Conservation (phyloP, 805 yeast species). For the Sugiyamaella smithiae region DNA sequence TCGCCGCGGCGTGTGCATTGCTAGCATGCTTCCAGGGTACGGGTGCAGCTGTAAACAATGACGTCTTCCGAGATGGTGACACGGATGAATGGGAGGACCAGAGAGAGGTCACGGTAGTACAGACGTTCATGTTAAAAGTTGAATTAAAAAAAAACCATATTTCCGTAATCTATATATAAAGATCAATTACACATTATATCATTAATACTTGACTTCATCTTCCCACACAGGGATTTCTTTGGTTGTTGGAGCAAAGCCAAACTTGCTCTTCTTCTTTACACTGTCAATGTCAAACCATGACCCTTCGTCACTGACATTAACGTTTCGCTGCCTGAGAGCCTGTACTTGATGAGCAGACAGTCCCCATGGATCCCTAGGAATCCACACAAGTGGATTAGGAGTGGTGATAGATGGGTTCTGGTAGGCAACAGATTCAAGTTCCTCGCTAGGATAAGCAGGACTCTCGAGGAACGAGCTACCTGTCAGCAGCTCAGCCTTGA, state of each 20-base stretch:
- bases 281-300: constrained; percentile 49
- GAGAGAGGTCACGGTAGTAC: too few relatives aligned
- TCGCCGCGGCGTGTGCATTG: constrained; percentile 1
- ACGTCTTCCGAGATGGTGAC: too few relatives aligned
- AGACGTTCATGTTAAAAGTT: too few relatives aligned
- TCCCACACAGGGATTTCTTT: constrained; percentile 24
- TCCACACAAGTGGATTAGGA: constrained; percentile 78
- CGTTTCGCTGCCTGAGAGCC: constrained; percentile 47
- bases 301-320: constrained; percentile 65
- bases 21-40: too few relatives aligned
- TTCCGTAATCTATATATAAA: too few relatives aligned
- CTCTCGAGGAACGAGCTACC: constrained; percentile 31
- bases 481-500: constrained; percentile 29
- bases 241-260: constrained; percentile 37
- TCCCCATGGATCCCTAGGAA: constrained; percentile 88
- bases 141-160: too few relatives aligned
- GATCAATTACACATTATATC: background rate
- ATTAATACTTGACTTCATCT: constrained; percentile 17
- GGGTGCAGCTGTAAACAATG: too few relatives aligned
- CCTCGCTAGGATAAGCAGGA: constrained; percentile 33
- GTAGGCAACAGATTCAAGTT: constrained; percentile 61
- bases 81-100: too few relatives aligned
- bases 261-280: constrained; percentile 42
- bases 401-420: constrained; percentile 72
- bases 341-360: constrained; percentile 61